Base-by-base conservation (phyloP, 2,329 filamentous ascomycete genomes). In the Fusarium aywerte region DNA sequence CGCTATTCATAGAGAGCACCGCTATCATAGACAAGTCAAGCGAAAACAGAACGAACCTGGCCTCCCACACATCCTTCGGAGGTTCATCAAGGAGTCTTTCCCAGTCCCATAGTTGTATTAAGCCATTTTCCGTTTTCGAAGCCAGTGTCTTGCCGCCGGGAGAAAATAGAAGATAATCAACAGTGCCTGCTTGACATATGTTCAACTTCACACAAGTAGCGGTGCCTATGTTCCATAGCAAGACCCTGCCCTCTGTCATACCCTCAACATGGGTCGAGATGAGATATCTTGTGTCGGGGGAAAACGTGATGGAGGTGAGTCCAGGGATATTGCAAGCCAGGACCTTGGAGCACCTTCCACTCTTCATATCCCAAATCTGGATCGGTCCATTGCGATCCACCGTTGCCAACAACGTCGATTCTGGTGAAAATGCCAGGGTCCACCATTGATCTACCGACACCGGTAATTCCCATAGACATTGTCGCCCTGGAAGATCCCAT, bases 301-400 rank as follows among this genome's bases (percentile, higher is more conserved):
- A 21, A 25, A 53, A 48, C 4, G 23, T 5, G 0, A 53, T 29
- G 11, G 10, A 0, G 2, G 11, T 9, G 5, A 27, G 27, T 10
- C 8, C 9, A 4, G 8, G 27, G 27, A 10, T 27, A 27, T 27
- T 7, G 9, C 27, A 27, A 18, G 0, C 5, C 3, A 1, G 12
- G 20, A 3, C 2, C 16, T n/a, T 31, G 12, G 5, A 31, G 2
- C 21, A 54, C 13, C 35, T 29, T 0, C 50, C 50, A 8, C 25
- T 29, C 6, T 3, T 20, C 2, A 54, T 12, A 18, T 49, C 51
- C 51, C 51, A 54, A 1, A 54, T 16, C 1, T 10, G 16, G 21
- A 49, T 48, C 18, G 3, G 3, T 0, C 3, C 1, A 18, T n/a
- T 1, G 3, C 0, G 0, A 36, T 10, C 3, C 0, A 1, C 18